Percentiles rank a stretch among this genome's conserved stretches.
phyloP scores from a whole-genome alignment of 148 eudicot species.

The Vaccinium corymbosum region DNA sequence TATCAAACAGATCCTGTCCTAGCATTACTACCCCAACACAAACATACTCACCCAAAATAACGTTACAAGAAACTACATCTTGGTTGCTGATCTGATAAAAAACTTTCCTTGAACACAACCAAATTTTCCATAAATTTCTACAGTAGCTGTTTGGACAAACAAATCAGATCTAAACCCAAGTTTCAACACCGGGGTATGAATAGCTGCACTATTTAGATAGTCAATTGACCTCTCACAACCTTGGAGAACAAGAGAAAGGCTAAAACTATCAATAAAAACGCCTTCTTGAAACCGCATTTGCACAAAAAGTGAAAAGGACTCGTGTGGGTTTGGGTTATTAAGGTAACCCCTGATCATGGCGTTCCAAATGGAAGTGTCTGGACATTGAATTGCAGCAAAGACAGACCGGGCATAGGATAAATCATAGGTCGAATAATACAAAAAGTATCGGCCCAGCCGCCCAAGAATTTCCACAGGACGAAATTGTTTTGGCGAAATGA shows the following conservation, averaged over 20 bases:
- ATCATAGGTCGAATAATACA: background rate
- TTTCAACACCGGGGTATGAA: conserved; percentile 21
- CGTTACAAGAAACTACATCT: background rate
- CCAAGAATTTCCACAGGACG: conserved; percentile 16
- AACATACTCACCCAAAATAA: background rate
- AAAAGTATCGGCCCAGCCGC: background rate
- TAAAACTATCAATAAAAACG: conserved; percentile 16
- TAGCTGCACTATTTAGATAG: background rate
- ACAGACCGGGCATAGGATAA: conserved; percentile 16
- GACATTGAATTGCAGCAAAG: conserved; percentile 15
- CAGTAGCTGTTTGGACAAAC: conserved; percentile 19
- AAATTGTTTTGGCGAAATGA: no score
- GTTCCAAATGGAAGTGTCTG: conserved; percentile 19
- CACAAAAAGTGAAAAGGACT: conserved; percentile 11
- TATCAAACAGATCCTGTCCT: background rate
- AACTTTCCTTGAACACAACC: no score
- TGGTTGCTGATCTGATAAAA: no score
- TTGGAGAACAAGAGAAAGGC: conserved; percentile 20
- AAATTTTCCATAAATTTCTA: conserved; percentile 13
- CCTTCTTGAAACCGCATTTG: conserved; percentile 1
- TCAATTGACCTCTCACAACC: conserved; percentile 19
- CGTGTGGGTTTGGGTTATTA: background rate
- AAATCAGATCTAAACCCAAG: conserved; percentile 19
- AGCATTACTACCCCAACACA: background rate
- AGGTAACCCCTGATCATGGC: background rate